A percentile compares a stretch with the other conserved stretches of the same genome.
These are phyloP conservation scores for Pyricularia grisea DNA, from an alignment of 2,329 filamentous ascomycete species.

Conservation along the genomic window DNA sequence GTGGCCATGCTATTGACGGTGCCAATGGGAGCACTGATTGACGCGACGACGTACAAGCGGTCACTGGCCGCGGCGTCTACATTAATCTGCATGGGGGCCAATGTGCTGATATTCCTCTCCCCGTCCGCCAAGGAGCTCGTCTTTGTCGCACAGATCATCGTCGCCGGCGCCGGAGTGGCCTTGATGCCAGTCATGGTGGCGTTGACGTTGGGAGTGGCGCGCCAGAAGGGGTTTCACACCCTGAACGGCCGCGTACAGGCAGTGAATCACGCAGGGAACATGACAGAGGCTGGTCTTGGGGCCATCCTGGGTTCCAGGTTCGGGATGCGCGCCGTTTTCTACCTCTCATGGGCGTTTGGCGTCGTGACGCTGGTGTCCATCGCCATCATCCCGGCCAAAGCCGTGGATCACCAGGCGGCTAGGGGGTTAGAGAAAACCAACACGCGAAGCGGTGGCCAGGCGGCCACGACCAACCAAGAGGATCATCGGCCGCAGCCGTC, in stretches of 20 bases:
- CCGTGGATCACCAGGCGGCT: neutral
- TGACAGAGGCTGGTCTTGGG: neutral
- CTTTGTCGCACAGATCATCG: neutral
- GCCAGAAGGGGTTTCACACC: neutral
- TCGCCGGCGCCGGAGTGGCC: neutral
- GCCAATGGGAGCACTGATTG: neutral
- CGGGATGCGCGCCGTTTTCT: neutral
- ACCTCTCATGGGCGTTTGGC: neutral
- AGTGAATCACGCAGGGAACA: constrained; percentile 1
- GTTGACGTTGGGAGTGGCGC: neutral
- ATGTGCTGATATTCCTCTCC: constrained; percentile 34
- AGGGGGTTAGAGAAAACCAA: neutral
- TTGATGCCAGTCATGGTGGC: constrained; percentile 1
- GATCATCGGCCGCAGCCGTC: no score
- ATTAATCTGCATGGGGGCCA: neutral
- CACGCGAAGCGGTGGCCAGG: neutral
- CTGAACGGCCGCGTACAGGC: constrained; percentile 1
- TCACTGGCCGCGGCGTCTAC: neutral
- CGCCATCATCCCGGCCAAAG: neutral
- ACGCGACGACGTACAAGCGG: neutral
- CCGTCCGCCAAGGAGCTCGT: neutral
- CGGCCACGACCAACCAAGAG: neutral
- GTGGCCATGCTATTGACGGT: neutral
- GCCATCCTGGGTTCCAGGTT: neutral
- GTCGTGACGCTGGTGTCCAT: neutral